phyloP scores from a whole-genome alignment of 176 grass and related monocot genomes.

The Oropetium thomaeum region DNA sequence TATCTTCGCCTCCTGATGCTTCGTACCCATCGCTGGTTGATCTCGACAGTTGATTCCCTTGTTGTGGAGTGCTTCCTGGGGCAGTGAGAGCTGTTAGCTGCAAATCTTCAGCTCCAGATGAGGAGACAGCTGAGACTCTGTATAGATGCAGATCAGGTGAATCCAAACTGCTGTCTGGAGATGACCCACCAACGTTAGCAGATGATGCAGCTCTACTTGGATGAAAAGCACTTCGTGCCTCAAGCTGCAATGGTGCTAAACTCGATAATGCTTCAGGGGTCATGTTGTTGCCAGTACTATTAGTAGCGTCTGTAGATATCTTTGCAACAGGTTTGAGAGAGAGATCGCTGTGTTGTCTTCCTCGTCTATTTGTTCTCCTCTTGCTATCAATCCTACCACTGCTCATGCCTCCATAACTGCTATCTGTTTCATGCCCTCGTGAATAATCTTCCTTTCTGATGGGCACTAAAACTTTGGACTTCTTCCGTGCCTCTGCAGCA shows the following conservation, averaged over 20 bases:
- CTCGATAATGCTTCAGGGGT: conserved; percentile 41
- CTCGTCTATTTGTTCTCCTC: conserved; percentile 52
- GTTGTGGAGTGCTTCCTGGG: conserved; percentile 46
- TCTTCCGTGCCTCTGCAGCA: conserved; percentile 85
- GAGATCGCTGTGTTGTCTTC: conserved; percentile 50
- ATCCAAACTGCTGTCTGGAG: conserved; percentile 92
- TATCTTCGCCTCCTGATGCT: conserved; percentile 98
- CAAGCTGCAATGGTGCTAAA: conserved; percentile 91
- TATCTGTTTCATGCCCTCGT: conserved; percentile 44
- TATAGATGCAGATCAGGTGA: conserved; percentile 92
- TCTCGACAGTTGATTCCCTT: conserved; percentile 72
- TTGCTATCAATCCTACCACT: conserved; percentile 46
- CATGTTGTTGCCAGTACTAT: conserved; percentile 37
- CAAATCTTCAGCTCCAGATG: conserved; percentile 77
- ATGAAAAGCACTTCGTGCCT: conserved; percentile 85
- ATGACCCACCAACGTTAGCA: conserved; percentile 51
- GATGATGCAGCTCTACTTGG: conserved; percentile 54
- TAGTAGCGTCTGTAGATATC: conserved; percentile 53
- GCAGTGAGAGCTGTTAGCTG: conserved; percentile 39
- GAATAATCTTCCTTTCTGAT: conserved; percentile 43
- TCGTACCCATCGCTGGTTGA: conserved; percentile 96
- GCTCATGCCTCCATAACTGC: conserved; percentile 50
- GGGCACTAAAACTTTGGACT: conserved; percentile 80
- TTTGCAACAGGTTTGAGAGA: conserved; percentile 86
- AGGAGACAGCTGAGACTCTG: conserved; percentile 62